phyloP scores from a whole-genome alignment of 2,329 filamentous ascomycete genomes.

The Fusarium guadeloupense region DNA sequence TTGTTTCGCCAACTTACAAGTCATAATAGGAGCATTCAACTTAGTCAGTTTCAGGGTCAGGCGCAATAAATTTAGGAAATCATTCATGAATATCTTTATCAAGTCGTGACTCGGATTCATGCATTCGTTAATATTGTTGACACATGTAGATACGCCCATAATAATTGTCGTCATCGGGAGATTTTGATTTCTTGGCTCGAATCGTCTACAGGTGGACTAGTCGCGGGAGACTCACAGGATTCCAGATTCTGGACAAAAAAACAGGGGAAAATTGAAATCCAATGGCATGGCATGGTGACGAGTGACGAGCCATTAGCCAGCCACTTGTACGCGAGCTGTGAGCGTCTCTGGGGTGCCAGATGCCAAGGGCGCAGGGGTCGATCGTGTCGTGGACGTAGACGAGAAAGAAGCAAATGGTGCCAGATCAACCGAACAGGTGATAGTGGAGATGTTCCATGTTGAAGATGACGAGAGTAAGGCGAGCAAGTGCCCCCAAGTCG shows the following conservation, averaged over 20 bases:
- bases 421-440: constrained; percentile 30
- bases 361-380: constrained; percentile 33
- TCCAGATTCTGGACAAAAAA: constrained; percentile 27
- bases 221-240: constrained; percentile 25
- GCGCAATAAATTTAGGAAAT: constrained; percentile 4
- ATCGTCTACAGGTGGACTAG: constrained; percentile 30
- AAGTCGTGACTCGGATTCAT: constrained; percentile 25
- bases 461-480: constrained; percentile 12
- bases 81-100: constrained; percentile 17
- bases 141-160: constrained; percentile 25
- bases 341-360: constrained; percentile 14
- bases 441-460: constrained; percentile 32
- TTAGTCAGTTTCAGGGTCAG: constrained; percentile 18
- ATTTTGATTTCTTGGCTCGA: constrained; percentile 24
- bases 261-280: constrained; percentile 29
- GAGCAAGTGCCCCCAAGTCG: constrained; percentile 36
- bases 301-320: constrained; percentile 13
- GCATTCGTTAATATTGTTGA: background rate
- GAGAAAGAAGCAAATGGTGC: constrained; percentile 19
- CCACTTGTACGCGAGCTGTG: constrained; percentile 19
- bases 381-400: constrained; percentile 32
- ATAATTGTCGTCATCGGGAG: constrained; percentile 38
- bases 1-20: constrained; percentile 11
- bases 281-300: constrained; percentile 23
- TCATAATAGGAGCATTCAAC: constrained; percentile 4